A percentile compares a stretch with the other conserved stretches of the same genome.
These are phyloP conservation scores for Linnemannia elongata DNA, from an alignment of 192 early-diverging fungal species.

Conservation along the genomic window DNA sequence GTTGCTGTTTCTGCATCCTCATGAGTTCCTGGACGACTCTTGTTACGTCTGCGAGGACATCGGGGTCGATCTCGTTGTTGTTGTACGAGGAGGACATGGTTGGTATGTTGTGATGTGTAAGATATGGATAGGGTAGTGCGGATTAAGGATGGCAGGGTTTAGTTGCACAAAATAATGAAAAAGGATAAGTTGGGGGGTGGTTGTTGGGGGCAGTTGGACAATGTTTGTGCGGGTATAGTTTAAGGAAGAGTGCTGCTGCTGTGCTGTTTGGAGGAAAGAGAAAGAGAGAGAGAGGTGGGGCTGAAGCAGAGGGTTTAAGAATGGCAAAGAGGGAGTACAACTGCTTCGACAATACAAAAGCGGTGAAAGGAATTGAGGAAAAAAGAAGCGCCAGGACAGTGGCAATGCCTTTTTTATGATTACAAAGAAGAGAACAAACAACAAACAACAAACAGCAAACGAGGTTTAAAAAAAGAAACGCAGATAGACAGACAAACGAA, in stretches of 20 bases:
- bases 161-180: not conserved
- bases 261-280: not conserved
- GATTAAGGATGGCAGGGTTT: not conserved
- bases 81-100: slow-evolving; percentile 16
- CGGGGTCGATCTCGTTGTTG: slow-evolving; percentile 48
- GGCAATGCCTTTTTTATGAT: not conserved
- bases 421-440: not conserved
- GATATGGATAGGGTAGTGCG: too few species aligned
- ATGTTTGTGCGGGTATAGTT: not conserved
- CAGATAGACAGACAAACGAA: not conserved
- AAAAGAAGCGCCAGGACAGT: not conserved
- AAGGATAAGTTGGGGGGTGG: not conserved
- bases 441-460: too few species aligned
- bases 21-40: slow-evolving; percentile 50
- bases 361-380: too few species aligned
- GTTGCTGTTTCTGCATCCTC: slow-evolving; percentile 33
- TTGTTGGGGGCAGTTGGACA: not conserved
- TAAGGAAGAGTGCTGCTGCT: not conserved
- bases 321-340: not conserved
- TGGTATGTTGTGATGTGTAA: not conserved
- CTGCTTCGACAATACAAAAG: not conserved
- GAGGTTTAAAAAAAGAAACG: not conserved
- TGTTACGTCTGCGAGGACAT: slow-evolving; percentile 50
- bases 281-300: not conserved
- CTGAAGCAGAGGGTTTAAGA: not conserved